Evolutionary conservation across 1,139 yeast species (phyloP), one percentile per base, ranked within the genome.

Genomic region (Pichia sp.): DNA sequence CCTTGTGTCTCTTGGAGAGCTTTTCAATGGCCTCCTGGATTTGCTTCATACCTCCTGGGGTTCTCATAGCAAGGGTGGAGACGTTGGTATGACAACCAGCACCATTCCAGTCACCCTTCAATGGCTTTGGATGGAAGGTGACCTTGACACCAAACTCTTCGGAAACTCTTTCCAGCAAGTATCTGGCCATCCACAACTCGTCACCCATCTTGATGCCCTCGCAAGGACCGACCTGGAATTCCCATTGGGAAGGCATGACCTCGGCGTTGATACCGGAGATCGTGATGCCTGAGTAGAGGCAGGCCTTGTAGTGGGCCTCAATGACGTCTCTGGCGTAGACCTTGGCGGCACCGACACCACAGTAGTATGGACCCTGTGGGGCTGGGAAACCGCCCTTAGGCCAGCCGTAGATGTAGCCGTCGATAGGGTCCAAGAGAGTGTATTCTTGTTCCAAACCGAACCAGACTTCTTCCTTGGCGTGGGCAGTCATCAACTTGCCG

Each of bases 161-260:
- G 64, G 98, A 97, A 58, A 91, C 95, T 76, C 97, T 87, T 75
- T 84, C 85, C 71, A 93, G 79, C 67, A 93, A 79, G 75, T 89
- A 93, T 76, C 99, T 86, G 61, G 97, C 95, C 69, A 92, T 82
- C 93, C 98, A 92, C 73, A 93, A 83, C 75, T 93, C 85, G 75
- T 93, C 99, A 73, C 97, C 99, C 97, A 93, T 92, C 66, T 77
- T 74, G 73, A 93, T 92, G 70, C 99, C 99, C 62, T 75, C 82
- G 77, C 97, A 90, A 62, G 99, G 99, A 70, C 99, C 99, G 66
- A 93, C 98, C 80, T 93, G 99, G 88, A 88, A 93, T 79, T 93
- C 99, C 99, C 99, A 93, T 82, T 93, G 99, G 58, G 98, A 90
- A 57, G 99, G 99, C 98, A 93, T 93, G 63, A 93, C 99, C 80